Percentiles rank a stretch among this genome's conserved stretches.
phyloP scores from a whole-genome alignment of 106 monocot genomes.

The Phalaenopsis equestris region DNA sequence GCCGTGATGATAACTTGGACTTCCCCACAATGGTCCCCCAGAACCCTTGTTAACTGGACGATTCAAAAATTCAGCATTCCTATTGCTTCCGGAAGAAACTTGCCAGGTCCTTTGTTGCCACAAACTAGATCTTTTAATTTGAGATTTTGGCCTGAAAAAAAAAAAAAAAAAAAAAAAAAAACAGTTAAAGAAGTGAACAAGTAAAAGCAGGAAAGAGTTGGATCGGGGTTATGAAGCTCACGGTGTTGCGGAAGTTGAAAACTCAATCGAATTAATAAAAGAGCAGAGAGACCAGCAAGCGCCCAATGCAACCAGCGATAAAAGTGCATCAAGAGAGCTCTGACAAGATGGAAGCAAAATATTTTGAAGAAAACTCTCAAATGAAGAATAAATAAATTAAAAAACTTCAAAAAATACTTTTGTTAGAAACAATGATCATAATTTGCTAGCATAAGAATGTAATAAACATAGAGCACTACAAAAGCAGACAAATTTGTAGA shows the following conservation, averaged over 20 bases:
- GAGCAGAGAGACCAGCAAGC: conserved; percentile 35
- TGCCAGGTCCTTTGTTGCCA: conserved; percentile 37
- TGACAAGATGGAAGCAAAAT: conserved; percentile 20
- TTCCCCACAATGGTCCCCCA: conserved; percentile 17
- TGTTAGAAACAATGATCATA: neutral
- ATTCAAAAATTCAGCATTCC: conserved; percentile 62
- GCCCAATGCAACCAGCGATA: conserved; percentile 34
- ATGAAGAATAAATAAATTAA: neutral
- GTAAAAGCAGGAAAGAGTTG: neutral
- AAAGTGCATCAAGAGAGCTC: conserved; percentile 66
- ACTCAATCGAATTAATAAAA: conserved; percentile 17
- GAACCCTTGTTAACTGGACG: conserved; percentile 21
- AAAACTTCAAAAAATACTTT: neutral
- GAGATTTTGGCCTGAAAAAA: conserved; percentile 25
- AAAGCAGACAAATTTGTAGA: neutral
- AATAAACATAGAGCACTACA: neutral
- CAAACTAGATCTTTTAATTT: conserved; percentile 16
- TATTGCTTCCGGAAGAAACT: conserved; percentile 23
- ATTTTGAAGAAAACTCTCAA: neutral
- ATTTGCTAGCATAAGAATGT: neutral
- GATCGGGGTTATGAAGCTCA: conserved; percentile 5
- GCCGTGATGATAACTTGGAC: conserved; percentile 21
- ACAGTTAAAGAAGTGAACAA: neutral
- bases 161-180: neutral
- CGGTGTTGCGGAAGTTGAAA: conserved; percentile 7